phyloP scores from a whole-genome alignment of 495 filamentous ascomycete genomes.

The Mytilinidion resinicola region DNA sequence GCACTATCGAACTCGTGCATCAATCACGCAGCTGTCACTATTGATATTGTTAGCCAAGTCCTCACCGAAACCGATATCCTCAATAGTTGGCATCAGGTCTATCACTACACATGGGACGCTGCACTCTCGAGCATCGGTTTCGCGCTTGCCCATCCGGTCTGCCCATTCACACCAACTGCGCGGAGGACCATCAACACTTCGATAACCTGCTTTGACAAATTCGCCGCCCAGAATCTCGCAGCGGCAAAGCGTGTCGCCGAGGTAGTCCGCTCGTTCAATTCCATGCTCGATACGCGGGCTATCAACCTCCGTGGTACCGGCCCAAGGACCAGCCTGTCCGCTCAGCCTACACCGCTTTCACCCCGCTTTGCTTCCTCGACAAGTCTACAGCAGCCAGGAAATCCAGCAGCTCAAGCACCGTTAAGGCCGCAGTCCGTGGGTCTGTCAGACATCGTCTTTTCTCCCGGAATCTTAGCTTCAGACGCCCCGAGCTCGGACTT shows the following conservation, averaged over 20 bases:
- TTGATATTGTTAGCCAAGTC: slow-evolving; percentile 46
- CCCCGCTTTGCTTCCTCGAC: no score
- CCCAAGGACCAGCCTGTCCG: no score
- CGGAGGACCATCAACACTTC: slow-evolving; percentile 38
- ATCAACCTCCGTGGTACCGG: not conserved
- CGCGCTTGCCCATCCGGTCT: slow-evolving; percentile 39
- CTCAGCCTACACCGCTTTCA: no score
- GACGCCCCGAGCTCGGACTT: no score
- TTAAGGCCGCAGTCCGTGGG: no score
- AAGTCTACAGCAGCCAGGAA: no score
- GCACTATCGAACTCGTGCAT: slow-evolving; percentile 36
- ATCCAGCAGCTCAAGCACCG: no score
- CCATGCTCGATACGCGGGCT: not conserved
- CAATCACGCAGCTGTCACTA: slow-evolving; percentile 46
- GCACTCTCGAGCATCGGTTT: slow-evolving; percentile 47
- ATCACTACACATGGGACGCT: slow-evolving; percentile 50
- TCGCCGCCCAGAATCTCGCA: slow-evolving; percentile 39
- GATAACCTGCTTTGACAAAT: slow-evolving; percentile 43
- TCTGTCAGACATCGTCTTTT: no score
- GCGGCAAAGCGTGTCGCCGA: slow-evolving; percentile 41
- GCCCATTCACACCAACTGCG: slow-evolving; percentile 29
- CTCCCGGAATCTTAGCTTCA: no score
- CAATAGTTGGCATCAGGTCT: slow-evolving; percentile 46
- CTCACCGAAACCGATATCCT: slow-evolving; percentile 42
- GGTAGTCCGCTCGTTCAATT: slow-evolving; percentile 20